Evolutionary conservation across 805 yeast genomes (phyloP).

Genomic region (Barnettozyma siamensis): DNA sequence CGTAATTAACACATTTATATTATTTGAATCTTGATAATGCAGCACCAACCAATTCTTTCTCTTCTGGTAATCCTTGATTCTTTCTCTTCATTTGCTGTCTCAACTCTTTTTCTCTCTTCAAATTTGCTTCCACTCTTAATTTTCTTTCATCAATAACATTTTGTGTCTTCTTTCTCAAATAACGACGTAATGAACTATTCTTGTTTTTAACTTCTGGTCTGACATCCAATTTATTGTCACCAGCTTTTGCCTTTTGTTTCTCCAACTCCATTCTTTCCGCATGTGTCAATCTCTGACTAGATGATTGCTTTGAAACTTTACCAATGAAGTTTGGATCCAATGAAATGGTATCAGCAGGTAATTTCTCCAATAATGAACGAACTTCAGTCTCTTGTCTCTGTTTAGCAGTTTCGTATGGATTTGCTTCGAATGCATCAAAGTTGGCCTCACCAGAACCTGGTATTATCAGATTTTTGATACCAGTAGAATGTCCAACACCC

Average conservation of each 20-base stretch:
- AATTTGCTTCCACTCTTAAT: slow-evolving; percentile 65
- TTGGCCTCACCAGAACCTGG: slow-evolving; percentile 99
- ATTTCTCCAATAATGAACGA: slow-evolving; percentile 74
- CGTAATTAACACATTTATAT: no score
- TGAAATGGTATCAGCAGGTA: slow-evolving; percentile 88
- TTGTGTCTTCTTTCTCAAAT: slow-evolving; percentile 74
- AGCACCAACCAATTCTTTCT: slow-evolving; percentile 35
- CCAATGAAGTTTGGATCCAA: slow-evolving; percentile 89
- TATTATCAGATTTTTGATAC: slow-evolving; percentile 77
- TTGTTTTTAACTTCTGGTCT: slow-evolving; percentile 70
- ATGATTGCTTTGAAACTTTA: slow-evolving; percentile 67
- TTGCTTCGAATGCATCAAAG: slow-evolving; percentile 86
- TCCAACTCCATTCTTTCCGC: slow-evolving; percentile 35
- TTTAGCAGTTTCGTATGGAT: slow-evolving; percentile 86
- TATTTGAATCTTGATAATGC: slow-evolving; percentile 35
- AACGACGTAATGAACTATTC: slow-evolving; percentile 77
- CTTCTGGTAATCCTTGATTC: slow-evolving; percentile 50
- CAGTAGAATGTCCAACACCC: slow-evolving; percentile 77
- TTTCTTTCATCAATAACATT: slow-evolving; percentile 86
- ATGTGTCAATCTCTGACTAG: slow-evolving; percentile 56
- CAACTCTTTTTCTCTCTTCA: slow-evolving; percentile 66
- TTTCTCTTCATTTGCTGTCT: slow-evolving; percentile 46
- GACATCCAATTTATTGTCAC: slow-evolving; percentile 35
- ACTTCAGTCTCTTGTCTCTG: slow-evolving; percentile 95
- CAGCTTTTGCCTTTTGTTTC: slow-evolving; percentile 30